Evolutionary conservation across 108 stramenopile species (phyloP).

Genomic region (Parietichytrium sp.): DNA sequence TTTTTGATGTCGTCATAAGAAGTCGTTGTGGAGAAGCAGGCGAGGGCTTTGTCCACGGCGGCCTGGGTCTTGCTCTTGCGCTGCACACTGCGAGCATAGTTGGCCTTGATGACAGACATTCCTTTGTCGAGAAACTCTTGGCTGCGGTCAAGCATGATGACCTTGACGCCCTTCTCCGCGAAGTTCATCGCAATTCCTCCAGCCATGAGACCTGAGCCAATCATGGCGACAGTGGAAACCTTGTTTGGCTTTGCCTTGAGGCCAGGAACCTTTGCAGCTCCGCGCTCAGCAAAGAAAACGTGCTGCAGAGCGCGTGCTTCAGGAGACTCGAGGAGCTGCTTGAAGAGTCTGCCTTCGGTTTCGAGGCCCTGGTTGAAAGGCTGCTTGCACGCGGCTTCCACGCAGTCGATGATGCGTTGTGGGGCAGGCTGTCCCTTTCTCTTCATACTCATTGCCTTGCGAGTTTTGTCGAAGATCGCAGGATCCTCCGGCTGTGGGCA

Average conservation of each 20-base stretch:
- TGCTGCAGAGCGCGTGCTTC: slow-evolving; percentile 82
- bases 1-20: slow-evolving; percentile 59
- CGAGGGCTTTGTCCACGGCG: not conserved
- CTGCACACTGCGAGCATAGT: slow-evolving; percentile 47
- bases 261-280: slow-evolving; percentile 54
- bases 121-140: slow-evolving; percentile 52
- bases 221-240: slow-evolving; percentile 67
- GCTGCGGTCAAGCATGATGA: slow-evolving; percentile 74
- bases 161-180: slow-evolving; percentile 78
- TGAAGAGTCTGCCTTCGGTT: slow-evolving; percentile 62
- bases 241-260: slow-evolving; percentile 5
- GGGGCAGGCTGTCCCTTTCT: slow-evolving; percentile 38
- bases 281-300: slow-evolving; percentile 89
- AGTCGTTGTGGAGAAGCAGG: slow-evolving; percentile 32
- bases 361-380: slow-evolving; percentile 43
- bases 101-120: slow-evolving; percentile 41
- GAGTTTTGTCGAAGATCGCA: slow-evolving; percentile 18
- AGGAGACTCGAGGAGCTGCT: slow-evolving; percentile 58
- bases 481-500: not conserved
- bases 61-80: slow-evolving; percentile 45
- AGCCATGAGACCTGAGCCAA: slow-evolving; percentile 96
- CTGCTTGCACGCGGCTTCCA: slow-evolving; percentile 60
- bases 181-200: slow-evolving; percentile 89
- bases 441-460: not conserved
- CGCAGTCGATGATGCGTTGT: slow-evolving; percentile 63